Evolutionary conservation across 2,329 filamentous ascomycete genomes (phyloP).

Genomic region (Nannizziopsis barbatae): DNA sequence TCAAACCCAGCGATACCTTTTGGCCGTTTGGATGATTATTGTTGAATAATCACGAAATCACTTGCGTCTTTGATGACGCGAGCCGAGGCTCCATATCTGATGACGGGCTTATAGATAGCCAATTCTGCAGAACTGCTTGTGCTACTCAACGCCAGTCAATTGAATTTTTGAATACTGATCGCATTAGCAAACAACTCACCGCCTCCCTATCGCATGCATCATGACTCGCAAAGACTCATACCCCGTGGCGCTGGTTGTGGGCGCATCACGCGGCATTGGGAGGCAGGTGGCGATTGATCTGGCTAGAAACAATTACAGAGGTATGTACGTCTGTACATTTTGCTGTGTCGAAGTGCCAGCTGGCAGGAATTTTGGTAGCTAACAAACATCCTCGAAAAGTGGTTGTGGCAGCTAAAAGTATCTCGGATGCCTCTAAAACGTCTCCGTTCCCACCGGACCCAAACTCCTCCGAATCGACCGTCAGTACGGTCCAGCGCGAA

Average conservation of each 20-base stretch:
- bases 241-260: slow-evolving; percentile 57
- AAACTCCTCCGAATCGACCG: slow-evolving; percentile 63
- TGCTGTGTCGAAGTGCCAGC: no score
- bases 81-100: no score
- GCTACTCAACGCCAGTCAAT: no score
- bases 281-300: slow-evolving; percentile 69
- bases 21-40: background rate
- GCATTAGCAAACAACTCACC: background rate
- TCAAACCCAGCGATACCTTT: background rate
- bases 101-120: no score
- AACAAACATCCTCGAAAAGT: slow-evolving; percentile 38
- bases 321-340: slow-evolving; percentile 37
- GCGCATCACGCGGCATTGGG: slow-evolving; percentile 69
- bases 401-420: slow-evolving; percentile 65
- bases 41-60: no score
- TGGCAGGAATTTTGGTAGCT: no score
- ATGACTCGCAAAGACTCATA: slow-evolving; percentile 12
- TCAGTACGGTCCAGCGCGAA: slow-evolving; percentile 67
- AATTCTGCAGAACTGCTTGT: no score
- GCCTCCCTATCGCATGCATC: background rate
- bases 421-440: slow-evolving; percentile 48
- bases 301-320: slow-evolving; percentile 57
- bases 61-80: no score
- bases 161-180: background rate
- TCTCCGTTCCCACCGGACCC: slow-evolving; percentile 61